phyloP scores from a whole-genome alignment of 140 eudicot species.

The Senecio squalidus region DNA sequence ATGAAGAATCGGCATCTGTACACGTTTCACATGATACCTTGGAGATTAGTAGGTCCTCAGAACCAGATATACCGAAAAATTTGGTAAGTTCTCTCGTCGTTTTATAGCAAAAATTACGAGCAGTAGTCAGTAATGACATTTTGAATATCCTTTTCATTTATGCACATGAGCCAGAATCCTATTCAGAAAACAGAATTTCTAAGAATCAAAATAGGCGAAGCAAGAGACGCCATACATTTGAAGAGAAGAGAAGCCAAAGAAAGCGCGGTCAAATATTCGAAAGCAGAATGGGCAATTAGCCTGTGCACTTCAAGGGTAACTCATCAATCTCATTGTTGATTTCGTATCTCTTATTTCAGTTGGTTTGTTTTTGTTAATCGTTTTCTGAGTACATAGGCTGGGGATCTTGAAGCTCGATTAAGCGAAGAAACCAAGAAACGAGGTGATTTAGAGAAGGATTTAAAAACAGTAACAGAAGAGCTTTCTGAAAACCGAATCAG shows the following conservation, averaged over 20 bases:
- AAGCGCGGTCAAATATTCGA: slow-evolving; percentile 36
- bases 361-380: background rate
- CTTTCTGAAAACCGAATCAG: slow-evolving; percentile 39
- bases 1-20: slow-evolving; percentile 26
- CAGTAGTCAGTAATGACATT: too few species aligned
- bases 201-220: slow-evolving; percentile 40
- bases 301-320: slow-evolving; percentile 58
- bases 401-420: slow-evolving; percentile 44
- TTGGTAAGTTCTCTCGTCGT: slow-evolving; percentile 37
- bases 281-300: slow-evolving; percentile 69
- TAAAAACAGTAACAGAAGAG: slow-evolving; percentile 42
- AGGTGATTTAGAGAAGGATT: slow-evolving; percentile 40
- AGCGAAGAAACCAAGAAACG: slow-evolving; percentile 38
- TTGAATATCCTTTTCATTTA: too few species aligned
- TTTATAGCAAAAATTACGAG: background rate
- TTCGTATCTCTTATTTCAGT: background rate
- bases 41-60: slow-evolving; percentile 17
- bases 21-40: too few species aligned
- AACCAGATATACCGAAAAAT: slow-evolving; percentile 28
- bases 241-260: slow-evolving; percentile 48
- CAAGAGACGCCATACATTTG: slow-evolving; percentile 37
- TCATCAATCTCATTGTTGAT: slow-evolving; percentile 14
- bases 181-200: slow-evolving; percentile 41
- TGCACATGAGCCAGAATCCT: slow-evolving; percentile 43
- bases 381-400: slow-evolving; percentile 34